Evolutionary conservation across 495 filamentous ascomycete genomes (phyloP), one percentile per base, ranked within the genome.

Genomic region (Thermothielavioides terrestris): DNA sequence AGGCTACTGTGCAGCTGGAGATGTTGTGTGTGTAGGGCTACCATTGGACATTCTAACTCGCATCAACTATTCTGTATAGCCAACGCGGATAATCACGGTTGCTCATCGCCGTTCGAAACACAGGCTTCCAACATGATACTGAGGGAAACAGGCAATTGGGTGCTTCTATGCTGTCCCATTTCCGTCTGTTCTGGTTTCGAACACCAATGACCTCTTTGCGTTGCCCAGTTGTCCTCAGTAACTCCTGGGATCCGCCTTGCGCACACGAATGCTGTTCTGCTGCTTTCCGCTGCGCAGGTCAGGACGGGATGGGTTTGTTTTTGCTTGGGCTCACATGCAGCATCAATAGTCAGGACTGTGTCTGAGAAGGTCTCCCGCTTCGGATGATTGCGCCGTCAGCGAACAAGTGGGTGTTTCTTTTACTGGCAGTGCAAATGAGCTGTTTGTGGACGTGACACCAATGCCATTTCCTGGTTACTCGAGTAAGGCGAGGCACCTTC

Each of bases 381-480:
- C 12, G 9, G 30, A 36, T 18, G 43, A 46, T 17, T 17, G 4
- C 1, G 36, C 20, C 9, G n/a, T 25, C 15, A 26, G 31, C 11
- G 35, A 12, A 6, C 2, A 27, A 9, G 1, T 26, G 34, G 28
- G 45, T 48, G 41, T 11, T 18, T 31, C 46, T 27, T 40, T 25
- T 6, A 17, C 17, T n/a, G n/a, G n/a, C n/a, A n/a, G n/a, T n/a
- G 8, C 4, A 20, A 25, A 35, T 26, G 37, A 42, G 27, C 7
- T 15, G 35, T 17, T 3, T 23, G 38, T 37, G 47, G 10, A 28
- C 21, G 47, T 50, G 47, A 28, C 23, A 43, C 47, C 15, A 35
- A 14, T 35, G 18, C 8, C 15, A 21, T n/a, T 25, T 43, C 28
- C 36, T 25, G 46, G 46, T 41, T 32, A 49, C 46, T 41, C 46